Conservation (phyloP, 2,329 filamentous ascomycete genomes). For the Cladosporium cucumerinum region DNA sequence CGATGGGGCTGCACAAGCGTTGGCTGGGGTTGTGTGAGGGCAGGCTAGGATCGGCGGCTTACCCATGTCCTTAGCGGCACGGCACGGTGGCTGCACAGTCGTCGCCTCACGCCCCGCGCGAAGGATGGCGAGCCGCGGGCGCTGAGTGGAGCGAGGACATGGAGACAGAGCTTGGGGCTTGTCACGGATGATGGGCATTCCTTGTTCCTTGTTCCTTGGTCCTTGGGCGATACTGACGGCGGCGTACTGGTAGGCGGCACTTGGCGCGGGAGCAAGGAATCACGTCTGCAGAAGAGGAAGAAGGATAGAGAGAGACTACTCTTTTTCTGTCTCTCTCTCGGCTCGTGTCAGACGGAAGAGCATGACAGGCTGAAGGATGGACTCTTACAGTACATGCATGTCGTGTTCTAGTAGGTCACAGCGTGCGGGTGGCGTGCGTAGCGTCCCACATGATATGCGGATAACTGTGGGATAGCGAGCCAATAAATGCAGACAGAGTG, state of each 20-base stretch:
- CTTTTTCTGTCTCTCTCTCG: no score
- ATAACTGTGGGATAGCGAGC: not conserved
- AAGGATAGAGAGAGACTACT: not conserved
- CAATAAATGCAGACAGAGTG: not conserved
- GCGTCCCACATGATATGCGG: not conserved
- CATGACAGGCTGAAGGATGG: not conserved
- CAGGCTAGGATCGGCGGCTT: not conserved
- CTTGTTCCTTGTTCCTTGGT: no score
- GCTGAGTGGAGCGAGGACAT: not conserved
- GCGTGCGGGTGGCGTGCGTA: not conserved
- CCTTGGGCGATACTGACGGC: not conserved
- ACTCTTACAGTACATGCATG: not conserved
- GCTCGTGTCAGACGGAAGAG: not conserved
- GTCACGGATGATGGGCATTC: not conserved
- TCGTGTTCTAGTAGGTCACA: not conserved
- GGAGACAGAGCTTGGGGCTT: not conserved
- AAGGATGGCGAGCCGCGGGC: not conserved
- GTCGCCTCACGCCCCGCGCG: conserved; percentile 4
- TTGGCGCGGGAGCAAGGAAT: not conserved
- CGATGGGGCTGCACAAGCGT: conserved; percentile 3
- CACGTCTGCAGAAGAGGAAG: not conserved
- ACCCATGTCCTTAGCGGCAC: conserved; percentile 4
- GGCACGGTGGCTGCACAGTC: conserved; percentile 1
- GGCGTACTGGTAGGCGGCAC: not conserved
- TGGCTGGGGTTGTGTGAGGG: not conserved